Evolutionary conservation across 2,329 filamentous ascomycete species (phyloP).

Genomic region (Aspergillus novoparasiticus): DNA sequence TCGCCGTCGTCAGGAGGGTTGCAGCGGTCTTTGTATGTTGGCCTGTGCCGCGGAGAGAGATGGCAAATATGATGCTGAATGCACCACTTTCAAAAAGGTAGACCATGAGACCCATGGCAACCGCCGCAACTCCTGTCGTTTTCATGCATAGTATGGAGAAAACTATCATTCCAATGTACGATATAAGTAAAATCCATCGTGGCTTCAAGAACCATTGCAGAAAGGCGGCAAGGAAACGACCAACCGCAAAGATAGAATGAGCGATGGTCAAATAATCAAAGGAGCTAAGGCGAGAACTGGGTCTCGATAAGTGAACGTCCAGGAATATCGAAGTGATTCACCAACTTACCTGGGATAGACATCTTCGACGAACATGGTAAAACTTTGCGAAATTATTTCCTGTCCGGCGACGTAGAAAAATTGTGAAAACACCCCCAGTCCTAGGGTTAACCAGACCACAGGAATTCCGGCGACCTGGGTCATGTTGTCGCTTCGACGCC

Average conservation of each 20-base stretch:
- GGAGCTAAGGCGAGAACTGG: conserved; percentile 26
- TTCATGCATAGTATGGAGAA: conserved; percentile 57
- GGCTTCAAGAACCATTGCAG: conserved; percentile 59
- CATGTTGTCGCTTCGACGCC: conserved; percentile 53
- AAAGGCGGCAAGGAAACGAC: conserved; percentile 59
- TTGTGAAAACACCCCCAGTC: conserved; percentile 55
- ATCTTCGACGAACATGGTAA: conserved; percentile 46
- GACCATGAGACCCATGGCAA: conserved; percentile 54
- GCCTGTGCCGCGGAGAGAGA: conserved; percentile 60
- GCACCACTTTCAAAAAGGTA: conserved; percentile 64
- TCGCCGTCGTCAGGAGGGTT: conserved; percentile 56
- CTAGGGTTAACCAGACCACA: conserved; percentile 60
- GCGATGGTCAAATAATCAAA: conserved; percentile 56
- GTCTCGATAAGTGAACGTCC: neutral
- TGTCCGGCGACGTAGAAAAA: conserved; percentile 66
- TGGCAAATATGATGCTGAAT: conserved; percentile 62
- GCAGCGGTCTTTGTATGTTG: conserved; percentile 60
- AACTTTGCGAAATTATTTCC: conserved; percentile 56
- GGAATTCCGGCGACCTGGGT: conserved; percentile 49
- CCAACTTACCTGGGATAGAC: conserved; percentile 36
- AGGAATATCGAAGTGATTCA: conserved; percentile 13
- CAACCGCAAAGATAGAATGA: conserved; percentile 60
- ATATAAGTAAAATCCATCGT: conserved; percentile 58
- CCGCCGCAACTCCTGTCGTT: conserved; percentile 45
- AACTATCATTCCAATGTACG: conserved; percentile 56